Conservation (phyloP, 148 eudicot species). For the Drosera capensis region DNA sequence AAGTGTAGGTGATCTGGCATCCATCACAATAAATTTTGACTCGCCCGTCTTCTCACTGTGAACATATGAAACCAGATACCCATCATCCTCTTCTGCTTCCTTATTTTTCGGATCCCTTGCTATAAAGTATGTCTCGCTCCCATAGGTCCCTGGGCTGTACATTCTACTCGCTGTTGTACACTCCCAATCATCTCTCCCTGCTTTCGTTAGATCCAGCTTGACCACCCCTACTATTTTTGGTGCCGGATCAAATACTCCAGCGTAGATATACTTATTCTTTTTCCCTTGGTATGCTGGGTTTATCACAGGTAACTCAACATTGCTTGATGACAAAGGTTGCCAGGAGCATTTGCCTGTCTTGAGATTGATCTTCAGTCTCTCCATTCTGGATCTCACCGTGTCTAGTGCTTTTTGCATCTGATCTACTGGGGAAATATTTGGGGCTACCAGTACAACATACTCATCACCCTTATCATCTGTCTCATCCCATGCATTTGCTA, state of each 20-base stretch:
- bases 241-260: conserved; percentile 27
- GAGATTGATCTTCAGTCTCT: conserved; percentile 31
- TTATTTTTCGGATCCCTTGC: conserved; percentile 28
- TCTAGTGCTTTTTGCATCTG: conserved; percentile 35
- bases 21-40: conserved; percentile 16
- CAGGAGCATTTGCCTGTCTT: conserved; percentile 25
- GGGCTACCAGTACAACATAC: conserved; percentile 34
- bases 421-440: conserved; percentile 27
- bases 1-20: conserved; percentile 11
- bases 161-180: conserved; percentile 31
- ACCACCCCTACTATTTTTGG: conserved; percentile 44
- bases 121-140: conserved; percentile 66
- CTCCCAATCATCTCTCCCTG: conserved; percentile 17
- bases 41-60: conserved; percentile 12
- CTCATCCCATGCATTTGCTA: conserved; percentile 57
- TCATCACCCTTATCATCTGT: conserved; percentile 40
- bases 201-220: conserved; percentile 37
- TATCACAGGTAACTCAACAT: conserved; percentile 37
- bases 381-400: conserved; percentile 20
- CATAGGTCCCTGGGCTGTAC: conserved; percentile 32
- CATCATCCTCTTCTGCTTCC: conserved; percentile 13
- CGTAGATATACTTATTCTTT: conserved; percentile 46
- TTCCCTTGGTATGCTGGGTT: conserved; percentile 35
- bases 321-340: conserved; percentile 20
- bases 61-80: conserved; percentile 7